Base-by-base conservation (phyloP, 2,329 filamentous ascomycete species). In the Scedosporium dehoogii region DNA sequence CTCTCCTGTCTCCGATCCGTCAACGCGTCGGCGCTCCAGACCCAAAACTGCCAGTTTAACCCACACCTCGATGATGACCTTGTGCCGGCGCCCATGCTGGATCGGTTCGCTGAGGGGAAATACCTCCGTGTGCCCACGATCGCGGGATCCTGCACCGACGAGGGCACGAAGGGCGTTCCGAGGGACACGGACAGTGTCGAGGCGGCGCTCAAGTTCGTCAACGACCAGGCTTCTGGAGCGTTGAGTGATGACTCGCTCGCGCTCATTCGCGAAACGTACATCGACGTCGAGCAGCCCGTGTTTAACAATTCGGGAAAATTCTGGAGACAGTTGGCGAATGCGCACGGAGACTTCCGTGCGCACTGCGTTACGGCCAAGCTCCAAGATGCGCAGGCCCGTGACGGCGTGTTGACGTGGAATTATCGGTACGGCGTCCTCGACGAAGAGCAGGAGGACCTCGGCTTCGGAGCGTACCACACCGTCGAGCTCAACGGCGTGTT, bases 341-440 rank as follows among this genome's bases (percentile, higher is more conserved):
- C 67, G 6, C 74, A 76, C 60, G 70, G 71, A 14, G 70, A 76
- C 29, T 67, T 71, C 56, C 69, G 73, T 46, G 75, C 72, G 55
- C 73, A 72, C 68, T 76, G 74, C 58, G 70, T 74, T 0, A 67
- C 71, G 3, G 65, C 75, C 14, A 70, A 68, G 55, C 66, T 74
- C 44, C 72, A 70, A 3, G 65, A 68, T 5, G 64, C 66, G 1
- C 65, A 77, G 12, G 65, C 69, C 0, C 64, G 63, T 1, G 67
- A 75, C 62, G 73, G 73, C 14, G 67, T 76, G 41, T 27, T 70
- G 18, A 68, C 71, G 1, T 82, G 79, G 25, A 92, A 83, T 81
- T 92, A 92, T 70, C 83, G 82, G 51, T 90, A 85, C 74, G 82
- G 87, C 62, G 88, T 91, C 3, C 74, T 83, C 51, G 87, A 90